These are phyloP conservation scores for Monilinia fructigena DNA, from an alignment of 2,329 filamentous ascomycete species.

Conservation along the genomic window DNA sequence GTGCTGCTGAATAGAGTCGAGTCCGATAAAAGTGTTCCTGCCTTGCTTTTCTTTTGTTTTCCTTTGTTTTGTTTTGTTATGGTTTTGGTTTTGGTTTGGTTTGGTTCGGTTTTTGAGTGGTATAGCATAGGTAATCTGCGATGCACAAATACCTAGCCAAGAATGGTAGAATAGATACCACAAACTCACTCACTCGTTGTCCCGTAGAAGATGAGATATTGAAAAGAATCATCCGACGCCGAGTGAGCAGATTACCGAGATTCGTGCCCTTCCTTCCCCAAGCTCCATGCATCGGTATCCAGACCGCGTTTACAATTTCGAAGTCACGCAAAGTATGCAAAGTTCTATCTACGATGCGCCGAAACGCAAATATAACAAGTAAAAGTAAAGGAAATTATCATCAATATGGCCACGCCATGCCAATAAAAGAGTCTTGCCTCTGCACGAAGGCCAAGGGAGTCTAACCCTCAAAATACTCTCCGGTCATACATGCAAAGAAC, in stretches of 20 bases:
- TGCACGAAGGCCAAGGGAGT: slow-evolving; percentile 8
- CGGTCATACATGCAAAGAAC: slow-evolving; percentile 1
- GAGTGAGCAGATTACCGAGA: slow-evolving; percentile 19
- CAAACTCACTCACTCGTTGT: slow-evolving; percentile 13
- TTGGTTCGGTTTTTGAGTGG: background rate
- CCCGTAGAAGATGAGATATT: background rate
- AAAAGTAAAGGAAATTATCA: slow-evolving; percentile 9
- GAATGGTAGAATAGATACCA: background rate
- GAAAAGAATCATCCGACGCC: slow-evolving; percentile 15
- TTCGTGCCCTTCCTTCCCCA: slow-evolving; percentile 20
- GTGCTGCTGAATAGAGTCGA: slow-evolving; percentile 18
- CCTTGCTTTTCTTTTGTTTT: background rate
- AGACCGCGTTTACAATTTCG: slow-evolving; percentile 24
- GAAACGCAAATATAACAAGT: slow-evolving; percentile 19
- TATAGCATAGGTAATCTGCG: background rate
- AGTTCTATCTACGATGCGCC: slow-evolving; percentile 24
- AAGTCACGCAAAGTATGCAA: slow-evolving; percentile 21
- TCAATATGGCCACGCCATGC: slow-evolving; percentile 3
- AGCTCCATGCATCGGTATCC: slow-evolving; percentile 19
- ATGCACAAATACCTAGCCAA: background rate
- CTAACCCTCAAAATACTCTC: slow-evolving; percentile 11
- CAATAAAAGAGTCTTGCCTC: background rate
- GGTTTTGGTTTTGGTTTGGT: too few relatives aligned
- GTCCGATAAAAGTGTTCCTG: slow-evolving; percentile 4
- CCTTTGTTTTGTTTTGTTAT: too few relatives aligned